A percentile compares a stretch with the other conserved stretches of the same genome.
phyloP scores from a whole-genome alignment of 2,329 filamentous ascomycete species.

The Fusarium redolens region DNA sequence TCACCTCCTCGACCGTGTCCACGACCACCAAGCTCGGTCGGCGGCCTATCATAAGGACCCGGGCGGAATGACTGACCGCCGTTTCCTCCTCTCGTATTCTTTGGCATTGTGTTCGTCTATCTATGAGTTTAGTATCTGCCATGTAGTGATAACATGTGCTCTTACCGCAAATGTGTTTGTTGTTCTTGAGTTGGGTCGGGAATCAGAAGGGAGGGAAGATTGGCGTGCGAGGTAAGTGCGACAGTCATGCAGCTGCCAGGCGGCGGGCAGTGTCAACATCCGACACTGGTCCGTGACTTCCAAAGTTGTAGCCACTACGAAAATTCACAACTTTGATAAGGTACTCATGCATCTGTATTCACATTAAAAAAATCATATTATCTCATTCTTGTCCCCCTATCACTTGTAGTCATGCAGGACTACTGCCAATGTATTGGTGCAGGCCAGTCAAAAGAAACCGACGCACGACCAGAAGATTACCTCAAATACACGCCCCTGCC shows the following conservation, averaged over 20 bases:
- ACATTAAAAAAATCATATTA: too few species aligned
- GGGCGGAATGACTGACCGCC: neutral
- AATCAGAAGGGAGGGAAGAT: neutral
- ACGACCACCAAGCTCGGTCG: neutral
- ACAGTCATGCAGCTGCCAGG: neutral
- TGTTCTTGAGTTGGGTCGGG: neutral
- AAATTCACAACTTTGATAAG: neutral
- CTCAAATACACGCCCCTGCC: neutral
- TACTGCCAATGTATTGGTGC: neutral
- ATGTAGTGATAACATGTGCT: too few species aligned
- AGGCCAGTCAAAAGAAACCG: neutral
- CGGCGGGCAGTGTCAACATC: neutral
- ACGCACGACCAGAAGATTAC: neutral
- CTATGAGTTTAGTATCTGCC: neutral
- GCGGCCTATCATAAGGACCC: neutral
- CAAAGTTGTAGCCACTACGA: neutral
- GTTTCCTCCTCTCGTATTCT: neutral
- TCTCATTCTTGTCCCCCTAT: neutral
- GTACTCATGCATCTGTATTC: neutral
- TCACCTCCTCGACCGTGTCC: neutral
- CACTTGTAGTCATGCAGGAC: neutral
- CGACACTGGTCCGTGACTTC: neutral
- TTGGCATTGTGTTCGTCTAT: neutral
- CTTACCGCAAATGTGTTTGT: neutral
- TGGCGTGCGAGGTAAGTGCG: neutral